These are phyloP conservation scores for Arxiozyma telluris DNA, from an alignment of 1,139 yeast genomes.

Conservation along the genomic window DNA sequence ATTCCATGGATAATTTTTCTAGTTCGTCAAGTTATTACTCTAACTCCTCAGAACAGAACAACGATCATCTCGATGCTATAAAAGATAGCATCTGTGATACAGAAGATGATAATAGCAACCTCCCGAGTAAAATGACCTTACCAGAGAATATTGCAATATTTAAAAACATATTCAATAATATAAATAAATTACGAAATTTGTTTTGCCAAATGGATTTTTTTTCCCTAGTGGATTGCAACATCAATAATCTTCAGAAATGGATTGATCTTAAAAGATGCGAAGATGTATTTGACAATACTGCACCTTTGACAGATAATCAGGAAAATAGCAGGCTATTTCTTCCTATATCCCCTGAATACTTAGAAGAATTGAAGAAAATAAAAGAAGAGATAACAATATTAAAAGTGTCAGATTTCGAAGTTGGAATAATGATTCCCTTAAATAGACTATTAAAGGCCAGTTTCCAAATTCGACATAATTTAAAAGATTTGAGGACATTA, in stretches of 20 bases:
- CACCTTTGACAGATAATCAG: neutral
- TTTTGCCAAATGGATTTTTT: conserved; percentile 9
- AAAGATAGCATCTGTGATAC: too few species aligned
- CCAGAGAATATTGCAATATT: conserved; percentile 18
- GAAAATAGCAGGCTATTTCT: neutral
- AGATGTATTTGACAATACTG: neutral
- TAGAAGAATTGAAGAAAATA: conserved; percentile 18
- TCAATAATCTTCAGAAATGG: conserved; percentile 10
- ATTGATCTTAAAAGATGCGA: neutral
- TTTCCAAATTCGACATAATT: conserved; percentile 16
- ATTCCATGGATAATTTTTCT: neutral
- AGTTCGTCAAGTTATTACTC: neutral
- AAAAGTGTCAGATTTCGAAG: conserved; percentile 21
- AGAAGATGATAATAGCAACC: neutral
- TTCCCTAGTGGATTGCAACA: conserved; percentile 10
- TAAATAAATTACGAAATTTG: conserved; percentile 9
- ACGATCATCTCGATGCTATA: too few species aligned
- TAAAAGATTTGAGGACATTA: conserved; percentile 27
- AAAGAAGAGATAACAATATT: conserved; percentile 24
- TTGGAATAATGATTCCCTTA: conserved; percentile 25
- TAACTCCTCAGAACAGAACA: neutral
- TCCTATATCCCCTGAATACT: conserved; percentile 1
- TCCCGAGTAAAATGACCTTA: conserved; percentile 8
- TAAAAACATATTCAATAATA: conserved; percentile 13
- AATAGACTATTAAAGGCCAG: conserved; percentile 20